Evolutionary conservation across 2,329 filamentous ascomycete species (phyloP), one percentile per base, ranked within the genome.

Genomic region (Cladosporium cucumerinum): DNA sequence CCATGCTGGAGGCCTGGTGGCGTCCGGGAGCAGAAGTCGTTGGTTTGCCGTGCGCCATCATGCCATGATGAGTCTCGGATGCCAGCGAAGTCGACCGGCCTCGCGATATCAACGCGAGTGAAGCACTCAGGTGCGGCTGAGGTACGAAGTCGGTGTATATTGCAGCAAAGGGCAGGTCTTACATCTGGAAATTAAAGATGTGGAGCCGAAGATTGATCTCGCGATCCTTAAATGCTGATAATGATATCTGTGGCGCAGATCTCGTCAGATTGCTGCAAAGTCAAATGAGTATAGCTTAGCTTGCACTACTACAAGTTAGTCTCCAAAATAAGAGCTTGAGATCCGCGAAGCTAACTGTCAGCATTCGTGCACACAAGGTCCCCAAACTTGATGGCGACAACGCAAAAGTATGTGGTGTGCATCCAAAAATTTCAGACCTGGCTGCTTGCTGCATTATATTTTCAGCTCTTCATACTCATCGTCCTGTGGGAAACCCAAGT

Each of bases 401-500:
- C n/a, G 39, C 21, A 21, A 11, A 12, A 46, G 8, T 5, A 11
- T 4, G 39, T 10, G 7, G 39, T 46, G n/a, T 46, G 2, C 8
- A 2, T 4, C n/a, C 36, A n/a, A n/a, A n/a, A 18, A 21, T 46
- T 11, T 4, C 39, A 12, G 5, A n/a, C 39, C 4, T 46, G 39
- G 7, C n/a, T 21, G n/a, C 11, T 5, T 21, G 8, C 5, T 21
- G n/a, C 39, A 18, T 52, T 59, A 71, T 2, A 74, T 63, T 25
- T 69, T 63, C 60, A 80, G 65, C 61, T 73, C 70, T 65, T 81
- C 78, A 71, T 76, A 81, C 57, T 77, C 75, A 4, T 76, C 74
- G 52, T 76, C 78, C 55, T 78, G 75, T 26, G 79, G 78, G 52
- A 81, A 79, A 18, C 78, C 78, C 30, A 81, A 66, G 70, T 80